phyloP scores from a whole-genome alignment of 371 early-diverging fungal genomes.

The Mortierella sp. region DNA sequence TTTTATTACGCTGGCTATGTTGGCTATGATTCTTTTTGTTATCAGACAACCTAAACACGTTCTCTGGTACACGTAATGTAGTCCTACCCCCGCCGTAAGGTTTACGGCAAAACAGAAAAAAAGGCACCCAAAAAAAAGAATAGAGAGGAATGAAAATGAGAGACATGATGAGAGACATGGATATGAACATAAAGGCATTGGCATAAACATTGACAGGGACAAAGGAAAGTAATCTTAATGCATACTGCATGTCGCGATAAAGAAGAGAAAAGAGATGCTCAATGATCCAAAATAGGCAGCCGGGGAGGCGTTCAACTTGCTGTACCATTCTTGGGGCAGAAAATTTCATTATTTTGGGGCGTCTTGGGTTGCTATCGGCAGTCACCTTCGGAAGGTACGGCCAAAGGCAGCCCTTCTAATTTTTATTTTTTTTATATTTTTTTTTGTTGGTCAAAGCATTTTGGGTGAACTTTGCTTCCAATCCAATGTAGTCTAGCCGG shows the following conservation, averaged over 20 bases:
- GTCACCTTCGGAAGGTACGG: background rate
- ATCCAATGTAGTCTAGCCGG: background rate
- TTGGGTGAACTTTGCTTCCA: background rate
- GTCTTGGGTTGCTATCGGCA: constrained; percentile 3
- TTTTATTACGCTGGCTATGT: too few relatives aligned
- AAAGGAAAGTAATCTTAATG: background rate
- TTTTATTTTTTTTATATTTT: background rate
- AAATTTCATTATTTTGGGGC: constrained; percentile 11
- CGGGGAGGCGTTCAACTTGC: background rate
- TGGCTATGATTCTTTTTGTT: too few relatives aligned
- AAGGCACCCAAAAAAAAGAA: constrained; percentile 6
- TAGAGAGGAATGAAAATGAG: background rate
- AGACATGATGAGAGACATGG: too few relatives aligned
- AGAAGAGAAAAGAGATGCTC: background rate
- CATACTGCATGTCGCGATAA: background rate
- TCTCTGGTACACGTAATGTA: background rate
- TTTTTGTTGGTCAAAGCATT: constrained; percentile 21
- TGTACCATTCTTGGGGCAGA: constrained; percentile 6
- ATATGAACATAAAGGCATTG: too few relatives aligned
- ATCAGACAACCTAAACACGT: background rate
- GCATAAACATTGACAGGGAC: background rate
- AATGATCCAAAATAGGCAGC: background rate
- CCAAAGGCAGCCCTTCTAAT: background rate
- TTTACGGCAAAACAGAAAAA: too few relatives aligned
- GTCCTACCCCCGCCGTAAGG: too few relatives aligned